Conservation (phyloP, 768 basidiomycete genomes). For the Cyclocybe cylindracea region DNA sequence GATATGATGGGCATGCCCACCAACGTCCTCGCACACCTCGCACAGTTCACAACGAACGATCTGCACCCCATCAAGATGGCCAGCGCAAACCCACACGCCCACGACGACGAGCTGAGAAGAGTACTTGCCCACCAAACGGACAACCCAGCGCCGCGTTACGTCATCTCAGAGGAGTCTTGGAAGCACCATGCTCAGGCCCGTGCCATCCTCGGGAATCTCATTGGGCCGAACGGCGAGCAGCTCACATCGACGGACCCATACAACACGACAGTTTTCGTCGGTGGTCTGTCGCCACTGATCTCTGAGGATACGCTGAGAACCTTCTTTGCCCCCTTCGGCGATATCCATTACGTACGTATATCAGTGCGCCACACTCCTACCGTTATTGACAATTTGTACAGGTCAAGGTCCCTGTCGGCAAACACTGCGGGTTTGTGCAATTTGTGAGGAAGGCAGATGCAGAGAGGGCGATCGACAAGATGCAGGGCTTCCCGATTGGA, state of each 20-base stretch:
- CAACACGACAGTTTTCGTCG: conserved; percentile 95
- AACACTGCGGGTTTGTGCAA: conserved; percentile 96
- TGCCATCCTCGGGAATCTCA: conserved; percentile 79
- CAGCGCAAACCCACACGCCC: conserved; percentile 39
- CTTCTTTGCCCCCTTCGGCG: conserved; percentile 91
- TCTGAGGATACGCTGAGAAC: conserved; percentile 90
- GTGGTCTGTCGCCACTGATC: conserved; percentile 85
- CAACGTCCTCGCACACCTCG: conserved; percentile 46
- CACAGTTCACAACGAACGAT: conserved; percentile 45
- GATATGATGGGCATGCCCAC: conserved; percentile 53
- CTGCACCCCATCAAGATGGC: conserved; percentile 25
- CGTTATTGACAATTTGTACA: conserved; percentile 26
- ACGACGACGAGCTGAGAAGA: conserved; percentile 39
- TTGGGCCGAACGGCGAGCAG: conserved; percentile 86
- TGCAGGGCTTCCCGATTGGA: conserved; percentile 95
- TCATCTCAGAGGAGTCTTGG: conserved; percentile 75
- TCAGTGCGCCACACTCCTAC: background rate
- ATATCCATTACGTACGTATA: conserved; percentile 83
- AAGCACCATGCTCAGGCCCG: conserved; percentile 84
- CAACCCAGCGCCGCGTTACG: conserved; percentile 50
- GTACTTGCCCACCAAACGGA: conserved; percentile 29
- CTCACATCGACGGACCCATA: conserved; percentile 91
- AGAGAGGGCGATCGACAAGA: conserved; percentile 90
- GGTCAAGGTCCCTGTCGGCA: conserved; percentile 97
- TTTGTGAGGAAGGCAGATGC: conserved; percentile 92